Percentiles rank a stretch among this genome's conserved stretches.
Conservation (phyloP, 306 rosid genomes). For the Quercus agrifolia region DNA sequence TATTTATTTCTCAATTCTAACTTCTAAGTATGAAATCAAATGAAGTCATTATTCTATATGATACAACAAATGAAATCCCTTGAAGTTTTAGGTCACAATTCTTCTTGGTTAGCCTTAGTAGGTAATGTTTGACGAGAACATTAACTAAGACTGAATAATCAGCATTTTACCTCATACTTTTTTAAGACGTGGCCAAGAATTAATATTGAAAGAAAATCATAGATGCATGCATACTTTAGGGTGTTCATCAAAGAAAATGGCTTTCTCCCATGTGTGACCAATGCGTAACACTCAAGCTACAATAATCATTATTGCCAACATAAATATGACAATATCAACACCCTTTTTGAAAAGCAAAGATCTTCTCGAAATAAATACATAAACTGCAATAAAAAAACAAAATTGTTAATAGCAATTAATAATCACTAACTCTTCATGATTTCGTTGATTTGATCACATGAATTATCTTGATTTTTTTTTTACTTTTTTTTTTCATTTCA, state of each 20-base stretch:
- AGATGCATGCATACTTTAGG: background rate
- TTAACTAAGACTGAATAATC: background rate
- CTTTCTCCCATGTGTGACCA: background rate
- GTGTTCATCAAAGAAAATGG: background rate
- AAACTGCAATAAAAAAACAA: constrained; percentile 13
- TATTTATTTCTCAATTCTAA: no score
- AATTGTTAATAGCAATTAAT: constrained; percentile 12
- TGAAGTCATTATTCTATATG: no score
- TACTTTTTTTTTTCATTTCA: no score
- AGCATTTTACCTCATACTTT: background rate
- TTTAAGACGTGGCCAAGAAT: background rate
- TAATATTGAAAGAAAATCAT: background rate
- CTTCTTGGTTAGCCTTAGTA: no score
- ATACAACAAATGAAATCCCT: no score
- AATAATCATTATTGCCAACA: background rate
- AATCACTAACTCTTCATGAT: background rate
- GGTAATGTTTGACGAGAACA: no score
- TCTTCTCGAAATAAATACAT: constrained; percentile 19
- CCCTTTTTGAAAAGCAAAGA: constrained; percentile 19
- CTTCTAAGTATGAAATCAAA: no score
- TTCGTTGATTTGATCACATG: no score
- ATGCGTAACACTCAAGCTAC: background rate
- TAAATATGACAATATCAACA: constrained; percentile 3
- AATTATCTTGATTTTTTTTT: no score
- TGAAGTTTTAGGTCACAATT: no score